Base-by-base conservation (phyloP, 2,329 filamentous ascomycete species). In the Diaporthe sp. region DNA sequence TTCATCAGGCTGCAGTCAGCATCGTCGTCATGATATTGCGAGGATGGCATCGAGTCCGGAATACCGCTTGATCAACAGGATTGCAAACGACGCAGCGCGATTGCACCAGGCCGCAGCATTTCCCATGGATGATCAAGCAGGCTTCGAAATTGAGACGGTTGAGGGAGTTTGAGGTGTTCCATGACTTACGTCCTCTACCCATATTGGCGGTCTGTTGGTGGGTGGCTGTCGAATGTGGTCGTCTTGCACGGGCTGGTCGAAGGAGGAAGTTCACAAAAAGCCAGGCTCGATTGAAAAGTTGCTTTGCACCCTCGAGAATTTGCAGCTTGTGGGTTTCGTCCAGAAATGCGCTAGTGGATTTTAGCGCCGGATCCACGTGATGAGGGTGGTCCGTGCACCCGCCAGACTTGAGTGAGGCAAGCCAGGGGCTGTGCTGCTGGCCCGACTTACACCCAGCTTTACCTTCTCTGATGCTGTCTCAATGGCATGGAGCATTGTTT, bases 181-280 rank as follows among this genome's bases (percentile, higher is more conserved):
- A n/a, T 68, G n/a, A 76, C 75, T 76, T 75, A 76, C 75, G 75
- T 75, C 75, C 75, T 73, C 75, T 75, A 76, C 75, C 75, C 75
- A 76, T 76, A n/a, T 76, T 76, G 74, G 25, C 74, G 58, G 71
- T 71, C 40, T 73, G 64, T 64, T 72, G 66, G 64, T 68, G 52
- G 68, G 70, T 75, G 70, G 60, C 55, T 75, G 70, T 73, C 47
- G 71, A 74, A 68, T 38, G 47, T 61, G 58, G 52, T 72, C 66
- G 72, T 74, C 68, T 69, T 74, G 54, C 60, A 71, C 66, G 71
- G 55, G 75, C 73, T 74, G 73, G 40, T 28, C 40, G 42, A 40
- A 72, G 40, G 52, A 58, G 71, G 66, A 69, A 72, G 57, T 71
- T 67, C 69, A 4, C 50, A 66, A 33, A 58, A 60, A 45, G 33